Evolutionary conservation across 108 stramenopile species (phyloP), one percentile per base, ranked within the genome.

Genomic region (Skeletonema menzelii): DNA sequence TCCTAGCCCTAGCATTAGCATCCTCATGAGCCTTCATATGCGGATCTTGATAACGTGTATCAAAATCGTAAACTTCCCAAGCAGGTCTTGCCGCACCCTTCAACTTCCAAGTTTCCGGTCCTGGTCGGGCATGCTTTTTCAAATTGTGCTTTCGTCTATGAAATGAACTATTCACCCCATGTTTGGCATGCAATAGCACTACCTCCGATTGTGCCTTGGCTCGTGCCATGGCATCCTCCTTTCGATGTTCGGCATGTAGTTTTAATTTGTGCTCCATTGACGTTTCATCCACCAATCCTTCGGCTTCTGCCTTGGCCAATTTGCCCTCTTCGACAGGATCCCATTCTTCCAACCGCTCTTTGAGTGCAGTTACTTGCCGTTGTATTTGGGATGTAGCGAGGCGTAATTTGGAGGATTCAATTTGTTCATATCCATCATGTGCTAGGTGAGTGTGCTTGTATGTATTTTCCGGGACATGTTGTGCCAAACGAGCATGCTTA

Each of bases 21-120:
- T 93, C 87, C 62, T 91, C 88, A 40, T 87, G 78, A 10, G 86
- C 91, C 74, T 89, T 82, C 0, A 84, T 58, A 63, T 96, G 85
- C 7, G 88, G 87, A 88, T 92, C 90, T n/a, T 88, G 85, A 71
- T 92, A 93, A n/a, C 93, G 79, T 1, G 82, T 85, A 74, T 96
- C 95, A 73, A 94, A 94, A 73, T 94, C 93, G 65, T 96, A 94
- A 0, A 96, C 91, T 79, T 92, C 77, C 76, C 79, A 80, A 11
- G 95, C 95, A 1, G 95, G 93, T 38, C 93, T 82, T 27, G 95
- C 95, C 8, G 95, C 93, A 14, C 95, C 95, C 26, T 86, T 83
- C 31, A 96, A 66, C 79, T 94, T 93, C 95, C 95, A 96, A 6
- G 85, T 87, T 60, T 90, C 89, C 0, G 92, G 94, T 32, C 92